Evolutionary conservation across 495 filamentous ascomycete species (phyloP).

Genomic region (Penicillium pulvis): DNA sequence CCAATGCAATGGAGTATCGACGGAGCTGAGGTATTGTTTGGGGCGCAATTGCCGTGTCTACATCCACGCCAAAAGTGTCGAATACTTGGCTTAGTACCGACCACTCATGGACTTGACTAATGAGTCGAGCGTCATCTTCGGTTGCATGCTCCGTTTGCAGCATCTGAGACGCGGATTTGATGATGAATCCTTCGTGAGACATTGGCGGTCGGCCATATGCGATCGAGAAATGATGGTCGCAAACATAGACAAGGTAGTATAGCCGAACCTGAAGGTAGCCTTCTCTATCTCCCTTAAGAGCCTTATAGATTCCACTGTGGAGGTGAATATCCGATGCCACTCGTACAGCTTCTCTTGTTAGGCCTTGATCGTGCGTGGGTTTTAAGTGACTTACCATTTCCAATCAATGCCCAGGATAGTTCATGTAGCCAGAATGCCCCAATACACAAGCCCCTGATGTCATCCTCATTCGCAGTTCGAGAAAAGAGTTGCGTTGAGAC

Average conservation of each 20-base stretch:
- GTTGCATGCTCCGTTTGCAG: constrained; percentile 33
- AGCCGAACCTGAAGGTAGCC: constrained; percentile 32
- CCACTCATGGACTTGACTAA: constrained; percentile 43
- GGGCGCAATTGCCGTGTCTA: constrained; percentile 31
- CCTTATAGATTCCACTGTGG: constrained; percentile 33
- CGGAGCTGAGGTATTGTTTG: constrained; percentile 29
- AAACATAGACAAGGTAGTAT: constrained; percentile 40
- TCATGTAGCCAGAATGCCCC: constrained; percentile 42
- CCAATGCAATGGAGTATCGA: constrained; percentile 29
- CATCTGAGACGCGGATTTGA: constrained; percentile 25
- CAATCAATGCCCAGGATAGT: constrained; percentile 34
- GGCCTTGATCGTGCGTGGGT: not conserved
- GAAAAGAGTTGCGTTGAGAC: constrained; percentile 26
- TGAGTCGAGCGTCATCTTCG: constrained; percentile 35
- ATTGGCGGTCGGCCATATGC: constrained; percentile 39
- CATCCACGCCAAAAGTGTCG: constrained; percentile 42
- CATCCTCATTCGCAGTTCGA: constrained; percentile 26
- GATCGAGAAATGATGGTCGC: constrained; percentile 41
- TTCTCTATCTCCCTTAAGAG: constrained; percentile 29
- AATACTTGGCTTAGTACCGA: constrained; percentile 33
- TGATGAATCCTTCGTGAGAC: constrained; percentile 31
- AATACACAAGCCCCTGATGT: constrained; percentile 36
- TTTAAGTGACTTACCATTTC: constrained; percentile 23
- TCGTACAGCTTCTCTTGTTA: constrained; percentile 32
- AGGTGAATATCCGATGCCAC: constrained; percentile 34